Conservation (phyloP, 2,329 filamentous ascomycete genomes). For the Paecilomyces niveus region DNA sequence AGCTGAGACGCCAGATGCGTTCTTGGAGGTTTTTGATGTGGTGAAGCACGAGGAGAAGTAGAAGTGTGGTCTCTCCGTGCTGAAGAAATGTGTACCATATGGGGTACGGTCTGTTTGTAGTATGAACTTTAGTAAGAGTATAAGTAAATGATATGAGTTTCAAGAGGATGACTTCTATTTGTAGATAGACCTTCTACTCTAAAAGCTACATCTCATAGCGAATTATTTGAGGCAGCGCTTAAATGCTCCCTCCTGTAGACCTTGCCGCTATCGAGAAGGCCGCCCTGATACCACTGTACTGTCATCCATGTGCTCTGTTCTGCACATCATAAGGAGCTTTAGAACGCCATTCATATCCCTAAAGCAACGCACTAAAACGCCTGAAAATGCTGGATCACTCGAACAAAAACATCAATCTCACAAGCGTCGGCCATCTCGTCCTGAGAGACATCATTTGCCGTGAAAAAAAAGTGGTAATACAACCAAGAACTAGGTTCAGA, state of each 20-base stretch:
- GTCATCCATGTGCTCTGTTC: neutral
- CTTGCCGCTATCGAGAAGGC: neutral
- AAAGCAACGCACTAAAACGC: neutral
- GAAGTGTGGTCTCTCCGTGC: neutral
- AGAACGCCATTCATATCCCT: neutral
- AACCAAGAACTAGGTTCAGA: neutral
- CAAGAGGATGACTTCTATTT: neutral
- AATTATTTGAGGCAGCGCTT: neutral
- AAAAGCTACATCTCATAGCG: neutral
- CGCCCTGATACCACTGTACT: neutral
- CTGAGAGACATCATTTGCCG: neutral
- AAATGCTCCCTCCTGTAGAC: neutral
- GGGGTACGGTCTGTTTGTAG: too few species aligned
- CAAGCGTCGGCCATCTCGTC: neutral
- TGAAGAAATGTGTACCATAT: too few species aligned
- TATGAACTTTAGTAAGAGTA: too few species aligned
- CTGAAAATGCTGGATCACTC: neutral
- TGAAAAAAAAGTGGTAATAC: neutral
- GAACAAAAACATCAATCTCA: neutral
- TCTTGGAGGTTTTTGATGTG: slow-evolving; percentile 58
- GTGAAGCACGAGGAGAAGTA: slow-evolving; percentile 40
- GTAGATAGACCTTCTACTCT: neutral
- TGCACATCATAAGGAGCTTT: neutral
- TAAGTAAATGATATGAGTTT: neutral
- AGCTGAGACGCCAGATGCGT: slow-evolving; percentile 62